Evolutionary conservation across 148 eudicot genomes (phyloP), one percentile per base, ranked within the genome.

Genomic region (Diospyros lotus): DNA sequence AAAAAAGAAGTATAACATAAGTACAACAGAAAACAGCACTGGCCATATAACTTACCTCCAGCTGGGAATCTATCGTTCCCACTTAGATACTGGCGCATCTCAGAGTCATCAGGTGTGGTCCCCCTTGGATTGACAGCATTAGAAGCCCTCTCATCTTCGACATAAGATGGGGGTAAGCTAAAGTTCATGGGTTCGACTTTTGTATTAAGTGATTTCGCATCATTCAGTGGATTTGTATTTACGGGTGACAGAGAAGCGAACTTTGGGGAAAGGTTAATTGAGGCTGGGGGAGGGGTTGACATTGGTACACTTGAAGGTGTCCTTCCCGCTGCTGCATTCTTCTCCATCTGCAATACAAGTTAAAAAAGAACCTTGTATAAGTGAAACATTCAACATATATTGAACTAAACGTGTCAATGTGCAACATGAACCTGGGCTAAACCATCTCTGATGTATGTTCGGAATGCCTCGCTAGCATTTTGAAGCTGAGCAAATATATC

Each of bases 381-480:
- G 68, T 50, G 63, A 54, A 42, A 11, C 60, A 51, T 38, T 11
- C 38, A 44, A 38, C 44, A 40, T n/a, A 28, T 46, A 50, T 60
- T 17, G n/a, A 65, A 60, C 17, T 9, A 71, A 71, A 64, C 15
- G 38, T 6, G 41, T 14, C 8, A 55, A 48, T 41, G 18, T 72
- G 77, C 8, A 55, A 48, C 28, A 28, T 72, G 77, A 42, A 92
- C 98, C 97, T 95, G 99, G 46, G 91, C 92, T 87, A 95, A 78
- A 76, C 99, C 99, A 64, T 95, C 99, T 88, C 97, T 84, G 62
- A 95, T 95, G 77, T 95, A 95, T 1, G 99, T 95, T 72, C 99
- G 87, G 64, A 95, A 95, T 80, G 99, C 99, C 78, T 95, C 99
- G 55, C 99, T 95, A 40, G 97, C 99, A 81, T 95, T 95, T 80